Conservation (phyloP, 2,329 filamentous ascomycete genomes). For the Aquanectria penicillioides region DNA sequence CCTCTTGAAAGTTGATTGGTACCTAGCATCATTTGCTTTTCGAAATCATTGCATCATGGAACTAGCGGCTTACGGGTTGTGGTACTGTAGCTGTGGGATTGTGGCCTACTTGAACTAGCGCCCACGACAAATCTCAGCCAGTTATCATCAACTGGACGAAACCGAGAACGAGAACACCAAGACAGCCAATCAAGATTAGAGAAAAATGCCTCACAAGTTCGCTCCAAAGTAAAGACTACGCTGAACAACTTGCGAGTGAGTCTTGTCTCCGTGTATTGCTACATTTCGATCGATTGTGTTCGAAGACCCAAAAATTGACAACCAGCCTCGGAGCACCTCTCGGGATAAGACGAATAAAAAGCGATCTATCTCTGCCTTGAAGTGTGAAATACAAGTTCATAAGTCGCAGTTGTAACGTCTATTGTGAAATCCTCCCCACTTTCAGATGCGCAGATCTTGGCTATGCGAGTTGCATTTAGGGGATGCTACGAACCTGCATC, state of each 20-base stretch:
- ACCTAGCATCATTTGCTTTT: not conserved
- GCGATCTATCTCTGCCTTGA: constrained; percentile 46
- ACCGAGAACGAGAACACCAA: constrained; percentile 24
- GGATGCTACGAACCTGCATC: no score
- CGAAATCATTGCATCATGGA: not conserved
- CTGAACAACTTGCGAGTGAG: constrained; percentile 54
- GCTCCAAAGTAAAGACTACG: constrained; percentile 52
- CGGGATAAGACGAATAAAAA: constrained; percentile 51
- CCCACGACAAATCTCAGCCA: not conserved
- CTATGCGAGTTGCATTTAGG: no score
- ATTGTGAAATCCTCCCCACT: constrained; percentile 29
- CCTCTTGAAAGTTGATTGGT: not conserved
- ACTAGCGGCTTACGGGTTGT: not conserved
- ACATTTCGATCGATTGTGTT: constrained; percentile 6
- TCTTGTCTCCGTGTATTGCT: constrained; percentile 20
- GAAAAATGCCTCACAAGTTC: constrained; percentile 49
- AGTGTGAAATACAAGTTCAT: constrained; percentile 50
- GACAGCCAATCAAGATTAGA: constrained; percentile 46
- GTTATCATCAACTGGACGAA: constrained; percentile 10
- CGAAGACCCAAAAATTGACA: constrained; percentile 26
- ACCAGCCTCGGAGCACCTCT: not conserved
- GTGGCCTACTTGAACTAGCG: not conserved
- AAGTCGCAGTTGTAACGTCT: constrained; percentile 51
- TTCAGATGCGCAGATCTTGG: no score
- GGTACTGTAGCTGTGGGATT: not conserved